Percentiles rank a stretch among this genome's conserved stretches.
phyloP scores from a whole-genome alignment of 345 rosid species.

The Salix arbutifolia region DNA sequence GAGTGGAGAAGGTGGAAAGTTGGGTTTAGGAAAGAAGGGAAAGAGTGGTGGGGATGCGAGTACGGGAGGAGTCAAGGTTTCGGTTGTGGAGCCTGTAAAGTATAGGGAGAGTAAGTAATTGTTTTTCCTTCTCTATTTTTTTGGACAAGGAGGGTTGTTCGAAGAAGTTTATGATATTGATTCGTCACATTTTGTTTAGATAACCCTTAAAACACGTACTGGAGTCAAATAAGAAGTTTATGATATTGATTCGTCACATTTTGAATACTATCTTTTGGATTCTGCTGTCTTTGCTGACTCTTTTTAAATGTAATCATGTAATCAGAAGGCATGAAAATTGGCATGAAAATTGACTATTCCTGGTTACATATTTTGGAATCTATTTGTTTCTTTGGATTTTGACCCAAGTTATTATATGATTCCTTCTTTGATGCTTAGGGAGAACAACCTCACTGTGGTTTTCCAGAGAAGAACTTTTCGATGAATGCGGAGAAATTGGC shows the following conservation, averaged over 20 bases:
- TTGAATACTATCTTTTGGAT: neutral
- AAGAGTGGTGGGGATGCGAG: conserved; percentile 24
- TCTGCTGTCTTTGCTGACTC: neutral
- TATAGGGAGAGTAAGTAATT: conserved; percentile 39
- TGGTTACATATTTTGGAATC: neutral
- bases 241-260: too few species aligned
- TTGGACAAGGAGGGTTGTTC: neutral
- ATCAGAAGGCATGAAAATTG: neutral
- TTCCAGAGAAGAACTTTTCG: conserved; percentile 91
- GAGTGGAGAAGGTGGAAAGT: conserved; percentile 22
- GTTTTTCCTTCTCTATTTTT: neutral
- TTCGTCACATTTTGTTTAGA: neutral
- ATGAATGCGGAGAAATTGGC: conserved; percentile 88
- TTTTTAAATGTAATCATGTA: neutral
- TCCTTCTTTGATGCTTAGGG: conserved; percentile 46
- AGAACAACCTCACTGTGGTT: conserved; percentile 99
- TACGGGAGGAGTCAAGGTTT: conserved; percentile 30
- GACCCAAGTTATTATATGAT: conserved; percentile 8
- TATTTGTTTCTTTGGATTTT: neutral
- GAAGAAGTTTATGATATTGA: neutral
- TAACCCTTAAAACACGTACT: neutral
- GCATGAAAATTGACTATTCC: neutral
- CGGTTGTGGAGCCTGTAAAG: conserved; percentile 37
- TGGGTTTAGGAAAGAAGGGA: conserved; percentile 48
- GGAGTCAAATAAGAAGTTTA: neutral